Conservation (phyloP, 164 flowering plant species). For the Sedum album region DNA sequence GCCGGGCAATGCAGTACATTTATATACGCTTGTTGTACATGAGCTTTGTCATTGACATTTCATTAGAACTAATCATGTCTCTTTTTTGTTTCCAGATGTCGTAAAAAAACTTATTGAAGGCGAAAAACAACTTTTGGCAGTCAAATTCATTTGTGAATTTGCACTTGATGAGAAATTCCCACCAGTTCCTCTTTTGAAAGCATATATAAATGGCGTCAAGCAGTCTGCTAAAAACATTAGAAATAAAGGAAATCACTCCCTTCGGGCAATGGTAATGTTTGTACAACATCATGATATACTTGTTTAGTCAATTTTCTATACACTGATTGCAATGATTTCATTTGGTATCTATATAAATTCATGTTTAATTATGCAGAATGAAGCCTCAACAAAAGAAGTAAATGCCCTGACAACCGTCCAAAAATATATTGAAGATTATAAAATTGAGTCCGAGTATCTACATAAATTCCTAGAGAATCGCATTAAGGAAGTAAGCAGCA, state of each 20-base stretch:
- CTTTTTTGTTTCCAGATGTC: slow-evolving; percentile 35
- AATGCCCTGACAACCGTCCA: slow-evolving; percentile 34
- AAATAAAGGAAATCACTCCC: slow-evolving; percentile 30
- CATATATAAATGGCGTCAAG: slow-evolving; percentile 32
- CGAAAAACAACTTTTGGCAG: slow-evolving; percentile 50
- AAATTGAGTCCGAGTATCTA: slow-evolving; percentile 42
- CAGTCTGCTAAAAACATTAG: slow-evolving; percentile 27
- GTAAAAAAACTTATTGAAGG: slow-evolving; percentile 37
- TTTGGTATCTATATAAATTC: not conserved
- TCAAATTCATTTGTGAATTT: slow-evolving; percentile 47
- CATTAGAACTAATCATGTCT: not conserved
- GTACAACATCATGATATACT: not conserved
- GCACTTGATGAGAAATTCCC: slow-evolving; percentile 51
- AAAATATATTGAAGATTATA: slow-evolving; percentile 39
- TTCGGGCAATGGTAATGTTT: slow-evolving; percentile 30
- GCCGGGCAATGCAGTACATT: not conserved
- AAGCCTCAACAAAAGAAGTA: slow-evolving; percentile 39
- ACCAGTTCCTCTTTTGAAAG: slow-evolving; percentile 48
- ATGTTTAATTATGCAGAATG: slow-evolving; percentile 35
- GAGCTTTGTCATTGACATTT: not conserved
- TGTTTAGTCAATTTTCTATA: not conserved
- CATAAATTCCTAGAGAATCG: slow-evolving; percentile 29
- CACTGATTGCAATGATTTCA: not conserved
- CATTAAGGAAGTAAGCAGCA: slow-evolving; percentile 38
- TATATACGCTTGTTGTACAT: not conserved